Conservation (phyloP, 305 asterid species). For the Rubia tinctorum region DNA sequence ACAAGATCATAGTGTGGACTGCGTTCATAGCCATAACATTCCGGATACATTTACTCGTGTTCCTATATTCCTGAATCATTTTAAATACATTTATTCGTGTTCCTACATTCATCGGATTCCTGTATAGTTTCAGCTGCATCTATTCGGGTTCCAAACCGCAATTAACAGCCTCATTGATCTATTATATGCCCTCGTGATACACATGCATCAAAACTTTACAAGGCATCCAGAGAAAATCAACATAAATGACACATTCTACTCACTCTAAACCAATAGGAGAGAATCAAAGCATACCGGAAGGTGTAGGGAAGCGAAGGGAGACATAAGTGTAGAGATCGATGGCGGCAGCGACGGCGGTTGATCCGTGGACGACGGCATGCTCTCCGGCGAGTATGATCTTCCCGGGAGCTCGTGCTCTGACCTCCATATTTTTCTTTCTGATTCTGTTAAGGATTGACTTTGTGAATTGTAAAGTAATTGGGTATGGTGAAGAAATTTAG, state of each 20-base stretch:
- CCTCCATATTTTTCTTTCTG: slow-evolving; percentile 53
- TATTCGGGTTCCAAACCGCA: not conserved
- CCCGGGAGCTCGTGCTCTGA: slow-evolving; percentile 94
- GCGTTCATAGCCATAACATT: not conserved
- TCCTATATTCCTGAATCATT: no score
- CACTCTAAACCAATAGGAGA: not conserved
- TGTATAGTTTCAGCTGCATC: not conserved
- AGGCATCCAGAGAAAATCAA: slow-evolving; percentile 6
- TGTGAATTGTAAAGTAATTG: not conserved
- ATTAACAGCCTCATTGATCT: not conserved
- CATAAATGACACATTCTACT: not conserved
- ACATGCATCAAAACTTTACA: no score
- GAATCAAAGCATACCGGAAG: slow-evolving; percentile 43
- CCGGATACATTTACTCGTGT: not conserved
- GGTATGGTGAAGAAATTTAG: slow-evolving; percentile 9
- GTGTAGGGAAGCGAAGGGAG: slow-evolving; percentile 78
- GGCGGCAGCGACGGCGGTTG: slow-evolving; percentile 95
- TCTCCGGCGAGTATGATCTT: slow-evolving; percentile 94
- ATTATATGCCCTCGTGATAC: not conserved
- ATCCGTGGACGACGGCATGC: slow-evolving; percentile 97
- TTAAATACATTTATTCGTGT: not conserved
- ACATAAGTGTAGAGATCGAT: slow-evolving; percentile 90
- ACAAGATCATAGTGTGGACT: not conserved
- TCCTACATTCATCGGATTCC: not conserved
- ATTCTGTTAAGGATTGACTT: not conserved